A percentile compares a stretch with the other conserved stretches of the same genome.
Conservation (phyloP, 2,329 filamentous ascomycete species). For the Talaromyces marneffei region DNA sequence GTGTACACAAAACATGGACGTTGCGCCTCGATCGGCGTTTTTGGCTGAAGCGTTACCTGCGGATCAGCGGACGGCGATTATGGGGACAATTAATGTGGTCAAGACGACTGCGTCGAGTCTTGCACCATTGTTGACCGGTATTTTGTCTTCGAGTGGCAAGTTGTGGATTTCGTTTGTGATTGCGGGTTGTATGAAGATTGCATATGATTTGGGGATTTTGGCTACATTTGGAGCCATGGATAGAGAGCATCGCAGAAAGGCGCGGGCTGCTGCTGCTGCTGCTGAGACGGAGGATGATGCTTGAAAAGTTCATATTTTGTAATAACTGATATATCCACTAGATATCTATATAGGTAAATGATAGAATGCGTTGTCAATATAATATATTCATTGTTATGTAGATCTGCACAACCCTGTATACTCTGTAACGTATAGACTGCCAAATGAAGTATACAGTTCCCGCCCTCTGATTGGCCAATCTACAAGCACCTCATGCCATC, state of each 20-base stretch:
- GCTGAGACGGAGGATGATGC: neutral
- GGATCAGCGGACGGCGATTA: conserved; percentile 62
- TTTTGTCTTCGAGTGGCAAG: conserved; percentile 49
- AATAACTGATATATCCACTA: too few species aligned
- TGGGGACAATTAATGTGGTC: conserved; percentile 64
- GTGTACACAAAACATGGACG: conserved; percentile 63
- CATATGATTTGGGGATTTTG: conserved; percentile 56
- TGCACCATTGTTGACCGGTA: conserved; percentile 60
- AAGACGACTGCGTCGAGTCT: conserved; percentile 60
- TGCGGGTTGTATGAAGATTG: conserved; percentile 58
- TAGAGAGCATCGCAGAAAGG: conserved; percentile 7
- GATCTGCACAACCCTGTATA: too few species aligned
- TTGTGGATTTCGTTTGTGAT: conserved; percentile 60
- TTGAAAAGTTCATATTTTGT: too few species aligned
- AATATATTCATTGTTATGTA: too few species aligned
- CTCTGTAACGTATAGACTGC: neutral
- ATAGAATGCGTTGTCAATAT: too few species aligned
- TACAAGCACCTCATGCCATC: neutral
- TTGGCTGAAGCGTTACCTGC: conserved; percentile 60
- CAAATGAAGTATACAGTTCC: neutral
- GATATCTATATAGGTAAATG: neutral
- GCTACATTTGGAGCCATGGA: conserved; percentile 42
- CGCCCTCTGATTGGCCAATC: neutral
- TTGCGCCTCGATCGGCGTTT: conserved; percentile 64
- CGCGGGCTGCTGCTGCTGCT: neutral